A percentile compares a stretch with the other conserved stretches of the same genome.
Conservation (phyloP, 176 grass and related monocot species). For the Hsuehochloa calcarea region DNA sequence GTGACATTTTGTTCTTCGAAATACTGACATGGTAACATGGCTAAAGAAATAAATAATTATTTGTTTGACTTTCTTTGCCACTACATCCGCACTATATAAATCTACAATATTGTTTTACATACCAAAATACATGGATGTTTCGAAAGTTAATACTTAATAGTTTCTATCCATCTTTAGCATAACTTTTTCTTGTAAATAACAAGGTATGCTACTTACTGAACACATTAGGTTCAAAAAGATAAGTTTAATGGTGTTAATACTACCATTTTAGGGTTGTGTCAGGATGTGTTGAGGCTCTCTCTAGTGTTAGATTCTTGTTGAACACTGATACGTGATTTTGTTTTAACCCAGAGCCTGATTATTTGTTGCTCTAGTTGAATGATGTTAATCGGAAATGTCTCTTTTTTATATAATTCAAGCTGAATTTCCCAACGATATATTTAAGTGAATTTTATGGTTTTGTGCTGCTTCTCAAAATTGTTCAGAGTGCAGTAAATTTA, state of each 20-base stretch:
- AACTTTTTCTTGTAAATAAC: neutral
- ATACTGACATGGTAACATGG: neutral
- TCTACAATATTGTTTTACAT: neutral
- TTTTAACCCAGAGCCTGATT: neutral
- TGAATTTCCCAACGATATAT: neutral
- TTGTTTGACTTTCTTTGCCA: neutral
- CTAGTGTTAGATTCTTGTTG: neutral
- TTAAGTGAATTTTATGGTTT: neutral
- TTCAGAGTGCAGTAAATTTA: neutral
- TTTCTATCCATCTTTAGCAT: neutral
- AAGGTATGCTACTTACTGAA: neutral
- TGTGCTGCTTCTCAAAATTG: neutral
- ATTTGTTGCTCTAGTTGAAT: neutral
- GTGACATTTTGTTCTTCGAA: neutral
- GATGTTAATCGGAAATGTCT: neutral
- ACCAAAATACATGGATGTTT: neutral
- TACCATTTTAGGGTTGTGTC: neutral
- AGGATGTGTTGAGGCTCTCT: neutral
- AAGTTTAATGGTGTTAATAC: neutral
- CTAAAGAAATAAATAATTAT: neutral
- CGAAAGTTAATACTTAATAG: neutral
- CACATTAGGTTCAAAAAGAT: neutral
- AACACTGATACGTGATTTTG: neutral
- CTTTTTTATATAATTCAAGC: neutral
- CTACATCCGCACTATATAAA: neutral